Base-by-base conservation (phyloP, 1,284 basidiomycete species). In the Marasmius sp. region DNA sequence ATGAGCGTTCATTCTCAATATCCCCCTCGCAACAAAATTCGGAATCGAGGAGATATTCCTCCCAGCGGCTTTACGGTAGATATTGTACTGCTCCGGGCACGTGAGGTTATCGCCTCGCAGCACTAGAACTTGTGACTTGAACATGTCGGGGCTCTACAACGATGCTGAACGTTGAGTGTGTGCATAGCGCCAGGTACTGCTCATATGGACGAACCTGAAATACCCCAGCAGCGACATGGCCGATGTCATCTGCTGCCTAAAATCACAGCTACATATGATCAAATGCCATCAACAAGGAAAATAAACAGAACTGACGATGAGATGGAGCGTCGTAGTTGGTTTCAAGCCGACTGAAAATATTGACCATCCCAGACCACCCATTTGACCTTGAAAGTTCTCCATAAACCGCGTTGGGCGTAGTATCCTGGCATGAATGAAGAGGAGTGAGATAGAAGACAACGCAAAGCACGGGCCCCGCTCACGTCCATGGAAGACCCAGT, bases 331-430 rank as follows among this genome's bases (percentile, higher is more conserved):
- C 2, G 74, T 75, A 11, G 66, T 67, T 11, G 70, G 65, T 61
- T 77, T 70, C 12, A 79, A 61, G 1, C 76, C 77, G 34, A 55
- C 65, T 27, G 69, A 73, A 6, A 80, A 48, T 0, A 76, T 72
- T 20, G 70, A 70, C 10, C 69, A 68, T 3, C 75, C 73, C 41
- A 79, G 69, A 9, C 70, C 66, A 0, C 78, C 79, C 36, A 79
- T 71, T 1, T 68, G 65, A 0, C 76, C 74, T 16, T 77, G 73
- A 51, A 76, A 78, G 59, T 80, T 79, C 59, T 81, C 79, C 77
- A 81, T 79, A 37, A 69, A 68, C 27, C 68, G 67, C 8, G 63
- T 62, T 14, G 69, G 77, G 7, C 76, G 72, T 8, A 79, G 64
- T 48, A 79, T 75, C 6, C 73, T 75, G 41, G 50, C 6, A 55